A percentile compares a stretch with the other conserved stretches of the same genome.
phyloP scores from a whole-genome alignment of 179 eudicot species.

The Beta macrorhiza region DNA sequence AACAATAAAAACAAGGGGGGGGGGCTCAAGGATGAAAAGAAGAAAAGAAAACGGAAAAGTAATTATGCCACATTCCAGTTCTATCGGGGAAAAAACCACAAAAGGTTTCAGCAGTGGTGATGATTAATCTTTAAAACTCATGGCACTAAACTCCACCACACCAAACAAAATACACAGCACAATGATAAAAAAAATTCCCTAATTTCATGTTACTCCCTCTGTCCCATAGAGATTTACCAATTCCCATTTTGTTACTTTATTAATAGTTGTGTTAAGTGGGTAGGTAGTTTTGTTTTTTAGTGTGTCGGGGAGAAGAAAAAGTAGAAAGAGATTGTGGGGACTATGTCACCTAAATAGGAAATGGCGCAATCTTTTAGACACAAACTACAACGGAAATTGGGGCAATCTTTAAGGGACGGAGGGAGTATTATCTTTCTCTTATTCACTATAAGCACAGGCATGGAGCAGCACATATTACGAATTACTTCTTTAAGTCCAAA shows the following conservation, averaged over 20 bases:
- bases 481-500: neutral
- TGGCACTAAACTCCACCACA: neutral
- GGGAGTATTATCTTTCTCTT: neutral
- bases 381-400: too few species aligned
- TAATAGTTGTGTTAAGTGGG: too few species aligned
- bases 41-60: neutral
- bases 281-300: too few species aligned
- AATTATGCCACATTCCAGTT: neutral
- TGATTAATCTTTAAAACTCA: neutral
- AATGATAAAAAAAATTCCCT: neutral
- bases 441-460: slow-evolving; percentile 5
- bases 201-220: too few species aligned
- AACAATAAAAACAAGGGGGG: neutral
- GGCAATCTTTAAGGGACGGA: too few species aligned
- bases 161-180: neutral
- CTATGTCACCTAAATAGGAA: too few species aligned
- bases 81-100: neutral
- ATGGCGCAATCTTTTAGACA: too few species aligned
- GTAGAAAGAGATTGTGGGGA: too few species aligned
- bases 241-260: too few species aligned
- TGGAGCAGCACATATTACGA: neutral
- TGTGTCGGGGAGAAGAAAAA: too few species aligned
- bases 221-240: too few species aligned
- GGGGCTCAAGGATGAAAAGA: neutral
- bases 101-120: neutral